Evolutionary conservation across 176 grass and related monocot genomes (phyloP).

Genomic region (Calamus simplicifolius): DNA sequence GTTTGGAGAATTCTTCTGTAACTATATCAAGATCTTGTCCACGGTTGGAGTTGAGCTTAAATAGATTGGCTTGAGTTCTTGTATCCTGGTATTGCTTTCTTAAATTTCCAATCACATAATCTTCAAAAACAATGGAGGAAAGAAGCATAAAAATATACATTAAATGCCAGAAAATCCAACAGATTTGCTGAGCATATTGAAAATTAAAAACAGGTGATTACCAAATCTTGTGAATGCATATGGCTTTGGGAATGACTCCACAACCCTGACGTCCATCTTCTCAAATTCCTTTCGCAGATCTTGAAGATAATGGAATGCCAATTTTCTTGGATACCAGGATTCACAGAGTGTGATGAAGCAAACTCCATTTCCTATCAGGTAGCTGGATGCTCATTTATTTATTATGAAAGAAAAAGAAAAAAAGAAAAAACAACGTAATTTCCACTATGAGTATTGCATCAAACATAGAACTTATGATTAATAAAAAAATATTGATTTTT

Average conservation of each 20-base stretch:
- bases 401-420: background rate
- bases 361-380: conserved; percentile 12
- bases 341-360: conserved; percentile 17
- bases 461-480: too few relatives aligned
- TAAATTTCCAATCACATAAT: conserved; percentile 6
- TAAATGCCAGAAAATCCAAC: too few relatives aligned
- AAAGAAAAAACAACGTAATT: too few relatives aligned
- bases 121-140: background rate
- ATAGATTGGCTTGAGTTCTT: conserved; percentile 21
- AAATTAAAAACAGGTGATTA: background rate
- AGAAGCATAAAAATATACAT: background rate
- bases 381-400: background rate
- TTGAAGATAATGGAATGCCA: conserved; percentile 16
- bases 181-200: too few relatives aligned
- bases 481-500: too few relatives aligned
- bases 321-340: conserved; percentile 16
- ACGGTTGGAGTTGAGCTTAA: conserved; percentile 12
- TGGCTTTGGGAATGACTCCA: conserved; percentile 15
- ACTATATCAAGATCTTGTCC: conserved; percentile 1
- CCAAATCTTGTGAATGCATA: conserved; percentile 19
- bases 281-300: conserved; percentile 3
- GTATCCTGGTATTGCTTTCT: conserved; percentile 12
- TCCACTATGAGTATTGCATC: too few relatives aligned
- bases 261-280: conserved; percentile 4
- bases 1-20: conserved; percentile 11